Base-by-base conservation (phyloP, 768 basidiomycete genomes). In the Podaxis sp. region DNA sequence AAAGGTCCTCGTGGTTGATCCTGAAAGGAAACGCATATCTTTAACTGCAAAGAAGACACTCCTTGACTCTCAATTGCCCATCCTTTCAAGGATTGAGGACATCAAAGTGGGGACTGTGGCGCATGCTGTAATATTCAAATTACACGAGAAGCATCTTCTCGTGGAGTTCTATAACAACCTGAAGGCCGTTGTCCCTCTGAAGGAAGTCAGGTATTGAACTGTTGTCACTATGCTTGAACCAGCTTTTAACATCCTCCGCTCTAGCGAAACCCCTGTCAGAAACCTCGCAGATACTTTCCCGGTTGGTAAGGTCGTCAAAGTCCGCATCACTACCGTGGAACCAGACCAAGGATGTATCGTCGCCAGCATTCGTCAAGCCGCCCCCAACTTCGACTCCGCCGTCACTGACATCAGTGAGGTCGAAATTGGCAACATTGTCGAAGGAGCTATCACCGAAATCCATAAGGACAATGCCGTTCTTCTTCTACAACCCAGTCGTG, bases 31-130 rank as follows among this genome's bases (percentile, higher is more conserved):
- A 70, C 84, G 95, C 15, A 84, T 99, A 59, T 84, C 85, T 7
- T 76, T 99, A 55, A 99, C 97, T 0, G 87, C 96, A 19, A 99
- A 98, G 79, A 96, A 93, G 78, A 87, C 90, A 1, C 79, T 99
- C 13, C 72, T 99, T 33, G 90, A 94, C 28, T 93, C 96, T 0
- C 81, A 83, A 1, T 76, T 94, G 2, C 91, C 92, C 2, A 79
- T 93, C 52, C 69, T 96, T 40, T 73, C 88, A 1, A 80, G 75
- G 15, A 71, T 88, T 59, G 88, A 88, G 39, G 89, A 93, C 61
- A 87, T 85, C 39, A 79, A 84, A 69, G 78, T 84, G 5, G 95
- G 95, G 3, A 70, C 84, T 40, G 77, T 96, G 26, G 84, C 90
- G 0, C 86, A 95, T 71, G 96, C 88, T 2, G 91, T 93, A 2